Percentiles rank a stretch among this genome's conserved stretches.
phyloP scores from a whole-genome alignment of 495 filamentous ascomycete genomes.

The Aspergillus funiculosus region DNA sequence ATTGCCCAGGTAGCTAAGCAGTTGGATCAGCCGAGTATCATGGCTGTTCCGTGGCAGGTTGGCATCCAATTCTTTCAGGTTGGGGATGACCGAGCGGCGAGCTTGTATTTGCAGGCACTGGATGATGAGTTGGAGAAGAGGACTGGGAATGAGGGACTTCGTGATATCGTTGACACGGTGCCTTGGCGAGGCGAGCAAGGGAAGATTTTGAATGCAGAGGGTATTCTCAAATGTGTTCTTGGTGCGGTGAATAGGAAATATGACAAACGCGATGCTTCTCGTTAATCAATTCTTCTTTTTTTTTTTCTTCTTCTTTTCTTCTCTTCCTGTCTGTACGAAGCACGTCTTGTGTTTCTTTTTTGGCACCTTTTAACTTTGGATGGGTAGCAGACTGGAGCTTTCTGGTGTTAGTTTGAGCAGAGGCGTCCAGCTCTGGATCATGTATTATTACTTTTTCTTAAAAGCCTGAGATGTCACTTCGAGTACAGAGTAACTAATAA shows the following conservation, averaged over 20 bases:
- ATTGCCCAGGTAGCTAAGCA: constrained; percentile 62
- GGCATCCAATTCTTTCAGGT: constrained; percentile 98
- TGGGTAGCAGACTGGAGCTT: background rate
- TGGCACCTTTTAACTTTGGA: background rate
- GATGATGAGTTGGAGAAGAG: constrained; percentile 66
- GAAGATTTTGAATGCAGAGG: constrained; percentile 52
- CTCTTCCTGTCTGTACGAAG: no score
- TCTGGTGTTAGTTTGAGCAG: background rate
- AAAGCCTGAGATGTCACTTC: no score
- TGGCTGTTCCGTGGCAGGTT: constrained; percentile 77
- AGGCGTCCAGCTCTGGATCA: background rate
- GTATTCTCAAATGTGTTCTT: constrained; percentile 77
- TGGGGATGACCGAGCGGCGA: constrained; percentile 63
- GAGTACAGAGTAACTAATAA: no score
- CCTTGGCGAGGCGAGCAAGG: constrained; percentile 53
- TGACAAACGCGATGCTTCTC: constrained; percentile 26
- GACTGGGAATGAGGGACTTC: constrained; percentile 44
- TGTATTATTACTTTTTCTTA: no score
- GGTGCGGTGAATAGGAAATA: constrained; percentile 46
- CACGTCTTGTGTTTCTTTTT: background rate
- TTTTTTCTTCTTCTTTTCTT: constrained; percentile 12
- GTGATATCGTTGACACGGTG: constrained; percentile 95
- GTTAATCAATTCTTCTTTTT: constrained; percentile 11
- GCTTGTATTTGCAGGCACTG: constrained; percentile 59
- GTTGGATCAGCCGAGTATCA: constrained; percentile 54